phyloP scores from a whole-genome alignment of 1,284 basidiomycete genomes.

The Austroboletus niveus region DNA sequence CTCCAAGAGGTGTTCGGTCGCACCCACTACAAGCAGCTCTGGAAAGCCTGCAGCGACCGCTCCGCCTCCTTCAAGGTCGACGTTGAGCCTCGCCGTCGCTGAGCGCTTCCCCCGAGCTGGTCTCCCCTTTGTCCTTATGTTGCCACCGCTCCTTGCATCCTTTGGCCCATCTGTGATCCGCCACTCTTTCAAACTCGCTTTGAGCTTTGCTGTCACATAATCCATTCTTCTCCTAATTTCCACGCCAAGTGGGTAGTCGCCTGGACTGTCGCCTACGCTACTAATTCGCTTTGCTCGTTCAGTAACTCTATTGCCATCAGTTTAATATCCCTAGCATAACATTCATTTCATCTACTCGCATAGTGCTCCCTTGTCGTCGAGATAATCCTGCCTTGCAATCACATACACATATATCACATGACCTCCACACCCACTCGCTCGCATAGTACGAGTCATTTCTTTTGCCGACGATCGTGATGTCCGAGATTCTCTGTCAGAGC shows the following conservation, averaged over 20 bases:
- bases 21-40: slow-evolving; percentile 66
- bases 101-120: slow-evolving; percentile 16
- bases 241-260: slow-evolving; percentile 32
- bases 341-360: slow-evolving; percentile 19
- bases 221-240: slow-evolving; percentile 33
- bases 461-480: slow-evolving; percentile 10
- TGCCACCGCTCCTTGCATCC: slow-evolving; percentile 6
- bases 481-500: slow-evolving; percentile 62
- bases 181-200: slow-evolving; percentile 19
- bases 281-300: slow-evolving; percentile 35
- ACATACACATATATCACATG: neutral
- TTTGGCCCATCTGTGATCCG: slow-evolving; percentile 29
- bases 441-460: too few species aligned
- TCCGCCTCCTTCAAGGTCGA: slow-evolving; percentile 72
- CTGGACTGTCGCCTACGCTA: slow-evolving; percentile 30
- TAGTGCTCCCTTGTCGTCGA: slow-evolving; percentile 8
- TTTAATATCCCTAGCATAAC: slow-evolving; percentile 33
- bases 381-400: slow-evolving; percentile 7
- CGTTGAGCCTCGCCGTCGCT: slow-evolving; percentile 36
- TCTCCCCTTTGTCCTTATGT: slow-evolving; percentile 17
- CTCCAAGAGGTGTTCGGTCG: slow-evolving; percentile 71
- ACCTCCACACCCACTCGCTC: neutral
- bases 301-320: slow-evolving; percentile 22
- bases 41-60: slow-evolving; percentile 67
- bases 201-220: slow-evolving; percentile 36